Evolutionary conservation across 495 filamentous ascomycete genomes (phyloP), one percentile per base, ranked within the genome.

Genomic region (Xylaria grammica): DNA sequence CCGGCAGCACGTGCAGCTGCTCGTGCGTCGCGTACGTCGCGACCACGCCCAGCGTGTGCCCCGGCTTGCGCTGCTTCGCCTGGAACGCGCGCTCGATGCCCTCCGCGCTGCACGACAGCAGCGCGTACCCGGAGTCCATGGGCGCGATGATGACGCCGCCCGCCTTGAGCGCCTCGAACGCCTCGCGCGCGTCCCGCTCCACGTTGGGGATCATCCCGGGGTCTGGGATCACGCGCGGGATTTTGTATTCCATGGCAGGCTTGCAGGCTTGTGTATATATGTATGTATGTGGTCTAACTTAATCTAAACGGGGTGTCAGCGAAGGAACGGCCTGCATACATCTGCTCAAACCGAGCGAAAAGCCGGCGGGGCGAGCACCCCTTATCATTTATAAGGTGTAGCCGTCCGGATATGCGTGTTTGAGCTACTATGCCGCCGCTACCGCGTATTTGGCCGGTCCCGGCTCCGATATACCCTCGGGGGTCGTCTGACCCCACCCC

Each of bases 111-210:
- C 62, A 51, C 6, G 69, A 61, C 63, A 75, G 62, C 22, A 75
- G 27, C 27, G 50, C 71, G 48, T 75, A 75, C 26, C 73, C 73
- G 7, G 73, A 65, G 26, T 74, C 71, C 5, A 67, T 72, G 10
- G 66, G 71, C 7, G 62, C 26, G 42, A 69, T 67, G 34, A 61
- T 50, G 20, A 72, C 36, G 17, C 69, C 67, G 45, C 40, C 40
- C 6, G 40, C 40, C 15, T 42, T 42, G 40, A 42, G 40, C 3
- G 17, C 40, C 13, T 42, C 40, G 13, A 42, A 42, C 7, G 40
- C 40, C 17, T 42, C 40, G 40, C 40, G 40, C 6, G 40, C 40
- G 40, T 42, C 40, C 17, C 40, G 40, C 17, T 42, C 7, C 13
- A 42, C 40, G 15, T 42, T 17, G 8, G 40, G 40, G 40, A 42